Evolutionary conservation across 2,329 filamentous ascomycete genomes (phyloP), one percentile per base, ranked within the genome.

Genomic region (Salinomyces thailandicus): DNA sequence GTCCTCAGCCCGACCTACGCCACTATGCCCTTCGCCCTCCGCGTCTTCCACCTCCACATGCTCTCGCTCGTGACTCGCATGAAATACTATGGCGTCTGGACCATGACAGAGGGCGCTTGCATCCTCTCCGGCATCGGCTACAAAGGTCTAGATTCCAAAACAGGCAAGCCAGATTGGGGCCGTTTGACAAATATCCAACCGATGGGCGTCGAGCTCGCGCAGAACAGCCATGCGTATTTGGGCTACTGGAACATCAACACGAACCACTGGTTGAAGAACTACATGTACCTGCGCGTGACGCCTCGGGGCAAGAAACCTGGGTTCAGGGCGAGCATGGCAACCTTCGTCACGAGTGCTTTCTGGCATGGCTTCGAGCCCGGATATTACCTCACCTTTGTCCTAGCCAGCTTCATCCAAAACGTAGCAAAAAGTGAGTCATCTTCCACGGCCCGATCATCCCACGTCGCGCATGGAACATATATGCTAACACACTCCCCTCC

Each of bases 311-410:
- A 86, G 69, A 98, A 96, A 61, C 91, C 91, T 7, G 91, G 91
- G 1, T 98, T 98, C 67, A 74, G 87, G 41, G 91, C 91, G 34
- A 96, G 83, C 53, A 66, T 98, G 66, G 85, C 86, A 20, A 98
- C 91, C 0, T 98, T 98, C 58, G 75, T 78, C 5, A 96, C 91
- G 14, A 94, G 86, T 54, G 89, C 91, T 3, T 80, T 96, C 49
- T 98, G 91, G 91, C 91, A 98, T 55, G 91, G 91, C 18, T 98
- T 98, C 62, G 93, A 93, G 49, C 89, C 91, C 0, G 91, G 91
- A 5, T 98, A 98, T 62, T 96, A 96, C 60, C 64, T 98, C 42
- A 73, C 81, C 4, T 98, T 98, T 53, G 65, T 96, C 27, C 71
- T 96, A 5, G 91, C 84, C 1, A 86, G 85, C 43, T 83, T 98